phyloP scores from a whole-genome alignment of 345 rosid species.

The Chamaenerion angustifolium region DNA sequence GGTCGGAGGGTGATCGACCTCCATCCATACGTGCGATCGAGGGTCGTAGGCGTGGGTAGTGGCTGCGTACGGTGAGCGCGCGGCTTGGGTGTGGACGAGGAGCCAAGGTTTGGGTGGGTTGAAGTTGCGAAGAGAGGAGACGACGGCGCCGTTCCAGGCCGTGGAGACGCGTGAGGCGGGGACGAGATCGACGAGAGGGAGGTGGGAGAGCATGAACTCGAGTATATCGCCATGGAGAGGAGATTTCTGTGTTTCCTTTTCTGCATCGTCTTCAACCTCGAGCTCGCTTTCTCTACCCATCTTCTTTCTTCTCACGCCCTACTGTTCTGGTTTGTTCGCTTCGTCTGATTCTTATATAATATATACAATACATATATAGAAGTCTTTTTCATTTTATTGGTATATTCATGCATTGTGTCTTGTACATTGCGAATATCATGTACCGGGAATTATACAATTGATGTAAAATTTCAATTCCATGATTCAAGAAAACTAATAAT shows the following conservation, averaged over 20 bases:
- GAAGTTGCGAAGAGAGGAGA: conserved; percentile 41
- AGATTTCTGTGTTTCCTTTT: background rate
- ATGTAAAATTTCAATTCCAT: too few species aligned
- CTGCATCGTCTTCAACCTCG: background rate
- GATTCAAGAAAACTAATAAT: too few species aligned
- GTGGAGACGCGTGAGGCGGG: conserved; percentile 46
- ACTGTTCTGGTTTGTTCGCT: background rate
- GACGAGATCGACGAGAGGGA: conserved; percentile 53
- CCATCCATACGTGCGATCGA: conserved; percentile 44
- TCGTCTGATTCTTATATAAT: background rate
- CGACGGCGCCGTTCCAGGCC: conserved; percentile 58
- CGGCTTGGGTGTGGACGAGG: conserved; percentile 33
- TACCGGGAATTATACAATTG: too few species aligned
- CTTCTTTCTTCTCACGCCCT: background rate
- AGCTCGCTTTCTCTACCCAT: background rate
- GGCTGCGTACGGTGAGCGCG: conserved; percentile 15
- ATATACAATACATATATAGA: too few species aligned
- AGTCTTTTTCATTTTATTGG: too few species aligned
- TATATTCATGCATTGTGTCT: too few species aligned
- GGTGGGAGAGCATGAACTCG: conserved; percentile 29
- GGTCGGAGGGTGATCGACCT: conserved; percentile 12
- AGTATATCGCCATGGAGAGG: conserved; percentile 38
- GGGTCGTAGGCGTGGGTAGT: conserved; percentile 61
- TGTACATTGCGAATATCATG: too few species aligned
- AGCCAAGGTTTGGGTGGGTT: conserved; percentile 53